Evolutionary conservation across 2,329 filamentous ascomycete genomes (phyloP).

Genomic region (Metarhizium sp.): DNA sequence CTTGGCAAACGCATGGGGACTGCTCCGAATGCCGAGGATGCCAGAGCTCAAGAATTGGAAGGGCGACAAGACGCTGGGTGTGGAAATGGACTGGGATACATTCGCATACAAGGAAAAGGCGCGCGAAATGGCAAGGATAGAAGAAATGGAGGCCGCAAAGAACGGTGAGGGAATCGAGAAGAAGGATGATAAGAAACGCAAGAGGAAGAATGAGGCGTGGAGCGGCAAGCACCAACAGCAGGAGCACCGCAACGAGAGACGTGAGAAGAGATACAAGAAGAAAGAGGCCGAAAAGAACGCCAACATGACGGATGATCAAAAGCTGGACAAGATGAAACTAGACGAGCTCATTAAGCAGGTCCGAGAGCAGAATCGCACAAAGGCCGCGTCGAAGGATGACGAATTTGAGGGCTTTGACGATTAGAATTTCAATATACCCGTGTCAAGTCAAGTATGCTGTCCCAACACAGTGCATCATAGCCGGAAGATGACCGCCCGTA

Average conservation of each 20-base stretch:
- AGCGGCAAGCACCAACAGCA: constrained; percentile 61
- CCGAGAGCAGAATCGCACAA: constrained; percentile 44
- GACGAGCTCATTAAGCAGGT: constrained; percentile 56
- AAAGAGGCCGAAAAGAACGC: constrained; percentile 53
- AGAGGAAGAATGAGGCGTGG: constrained; percentile 61
- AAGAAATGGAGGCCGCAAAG: constrained; percentile 43
- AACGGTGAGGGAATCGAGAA: constrained; percentile 25
- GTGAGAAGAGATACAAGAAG: constrained; percentile 55
- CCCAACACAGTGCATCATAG: no score
- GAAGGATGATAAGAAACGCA: constrained; percentile 37
- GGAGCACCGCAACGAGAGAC: constrained; percentile 49
- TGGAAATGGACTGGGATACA: constrained; percentile 56
- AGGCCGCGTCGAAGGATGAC: constrained; percentile 30
- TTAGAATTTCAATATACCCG: constrained; percentile 21
- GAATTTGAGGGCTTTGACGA: constrained; percentile 54
- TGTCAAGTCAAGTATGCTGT: no score
- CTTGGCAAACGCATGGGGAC: constrained; percentile 72
- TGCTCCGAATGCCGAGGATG: constrained; percentile 86
- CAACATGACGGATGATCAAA: constrained; percentile 63
- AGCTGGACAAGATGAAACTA: constrained; percentile 51
- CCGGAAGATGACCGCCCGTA: no score
- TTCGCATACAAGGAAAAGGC: constrained; percentile 65
- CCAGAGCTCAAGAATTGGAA: constrained; percentile 72
- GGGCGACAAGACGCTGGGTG: constrained; percentile 54
- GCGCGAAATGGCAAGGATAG: constrained; percentile 55